Conservation (phyloP, 208 protist genomes). For the Trypanosoma congolense region DNA sequence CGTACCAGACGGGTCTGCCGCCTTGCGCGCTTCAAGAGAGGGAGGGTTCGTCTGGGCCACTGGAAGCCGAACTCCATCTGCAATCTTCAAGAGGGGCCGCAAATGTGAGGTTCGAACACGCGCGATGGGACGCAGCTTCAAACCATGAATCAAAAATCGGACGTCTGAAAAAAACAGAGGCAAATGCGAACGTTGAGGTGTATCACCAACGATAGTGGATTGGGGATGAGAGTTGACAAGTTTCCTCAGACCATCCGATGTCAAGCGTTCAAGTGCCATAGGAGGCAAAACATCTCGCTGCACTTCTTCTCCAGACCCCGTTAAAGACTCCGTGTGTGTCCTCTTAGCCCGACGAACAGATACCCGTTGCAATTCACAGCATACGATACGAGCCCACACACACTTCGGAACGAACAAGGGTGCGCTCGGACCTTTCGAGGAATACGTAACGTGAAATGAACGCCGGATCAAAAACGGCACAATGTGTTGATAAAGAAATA, state of each 20-base stretch:
- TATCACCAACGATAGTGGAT: neutral
- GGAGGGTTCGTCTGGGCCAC: no score
- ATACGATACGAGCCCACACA: slow-evolving; percentile 49
- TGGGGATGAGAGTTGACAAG: neutral
- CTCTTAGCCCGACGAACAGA: slow-evolving; percentile 5
- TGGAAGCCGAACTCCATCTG: neutral
- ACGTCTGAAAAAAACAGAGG: slow-evolving; percentile 46
- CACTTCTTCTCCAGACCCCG: neutral
- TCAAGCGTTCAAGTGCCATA: slow-evolving; percentile 14
- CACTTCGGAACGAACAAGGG: slow-evolving; percentile 49
- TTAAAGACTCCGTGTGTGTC: neutral
- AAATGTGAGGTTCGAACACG: slow-evolving; percentile 22
- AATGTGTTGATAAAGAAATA: slow-evolving; percentile 64
- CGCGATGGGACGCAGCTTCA: slow-evolving; percentile 75
- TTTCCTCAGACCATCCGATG: slow-evolving; percentile 2
- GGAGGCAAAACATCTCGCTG: neutral
- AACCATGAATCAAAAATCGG: slow-evolving; percentile 46
- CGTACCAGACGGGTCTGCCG: neutral
- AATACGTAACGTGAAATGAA: slow-evolving; percentile 62
- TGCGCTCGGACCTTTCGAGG: slow-evolving; percentile 32
- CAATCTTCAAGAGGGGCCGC: slow-evolving; percentile 14
- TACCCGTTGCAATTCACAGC: slow-evolving; percentile 30
- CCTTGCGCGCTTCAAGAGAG: neutral
- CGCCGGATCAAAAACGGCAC: slow-evolving; percentile 48
- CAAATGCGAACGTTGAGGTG: neutral